Base-by-base conservation (phyloP, 202 grass and related monocot genomes). In the Dendrocalamus latiflorus region DNA sequence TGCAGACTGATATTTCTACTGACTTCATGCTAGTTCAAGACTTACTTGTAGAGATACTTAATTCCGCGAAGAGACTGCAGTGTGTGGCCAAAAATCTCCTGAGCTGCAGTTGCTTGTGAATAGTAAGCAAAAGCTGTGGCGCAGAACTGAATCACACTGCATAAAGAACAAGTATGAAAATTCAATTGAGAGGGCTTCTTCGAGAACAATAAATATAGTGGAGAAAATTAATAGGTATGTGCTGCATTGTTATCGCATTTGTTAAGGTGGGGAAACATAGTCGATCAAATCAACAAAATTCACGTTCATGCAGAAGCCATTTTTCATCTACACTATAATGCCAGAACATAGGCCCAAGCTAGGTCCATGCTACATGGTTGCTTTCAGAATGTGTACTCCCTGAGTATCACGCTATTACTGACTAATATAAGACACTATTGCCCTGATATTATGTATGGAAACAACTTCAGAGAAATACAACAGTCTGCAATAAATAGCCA, bases 21-120 rank as follows among this genome's bases (percentile, higher is more conserved):
- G 8, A 39, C 24, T 82, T 30, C 68, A 69, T 79, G 65, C 81
- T 80, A 75, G 53, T 51, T 82, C 17, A 68, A 65, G 7, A 57
- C 93, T 92, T 77, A 99, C 96, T 96, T 95, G 93, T 99, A 99
- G 37, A 99, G 91, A 71, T 99, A 99, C 71, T 99, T 99, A 59
- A 99, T 99, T 90, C 96, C 96, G 47, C 96, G 93, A 28, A 99
- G 82, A 74, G 96, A 99, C 82, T 99, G 82, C 77, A 99, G 42
- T 17, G 96, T 99, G 81, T 99, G 96, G 67, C 94, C 94, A 72
- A 97, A 97, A 64, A 97, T 97, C 74, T 97, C 94, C 84, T 94
- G 92, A 76, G 94, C 94, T 64, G 94, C 94, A 65, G 94, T 97
- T 81, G 94, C 94, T 93, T 94, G 94, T 59, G 94, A 85, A 76